phyloP scores from a whole-genome alignment of 1,284 basidiomycete species.

The Ceratorhiza oryzae-sativae region DNA sequence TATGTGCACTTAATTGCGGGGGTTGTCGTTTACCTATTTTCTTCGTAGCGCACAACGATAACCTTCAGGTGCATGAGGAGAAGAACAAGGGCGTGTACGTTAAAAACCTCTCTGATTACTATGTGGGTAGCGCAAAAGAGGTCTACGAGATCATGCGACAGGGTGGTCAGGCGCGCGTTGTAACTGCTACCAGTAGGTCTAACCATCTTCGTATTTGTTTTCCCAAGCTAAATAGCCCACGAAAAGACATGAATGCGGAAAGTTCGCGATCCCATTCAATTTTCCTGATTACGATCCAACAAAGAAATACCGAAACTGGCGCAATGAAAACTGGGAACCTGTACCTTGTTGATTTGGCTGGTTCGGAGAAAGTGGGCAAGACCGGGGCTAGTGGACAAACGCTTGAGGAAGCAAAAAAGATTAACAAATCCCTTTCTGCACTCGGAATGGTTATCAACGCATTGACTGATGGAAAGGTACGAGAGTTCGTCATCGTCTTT shows the following conservation, averaged over 20 bases:
- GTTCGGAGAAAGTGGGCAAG: slow-evolving; percentile 99
- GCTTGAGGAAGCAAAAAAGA: slow-evolving; percentile 99
- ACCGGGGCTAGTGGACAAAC: slow-evolving; percentile 99
- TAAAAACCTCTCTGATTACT: slow-evolving; percentile 97
- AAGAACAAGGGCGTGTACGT: slow-evolving; percentile 98
- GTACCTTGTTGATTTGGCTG: slow-evolving; percentile 97
- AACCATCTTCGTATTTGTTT: neutral
- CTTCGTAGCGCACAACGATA: slow-evolving; percentile 92
- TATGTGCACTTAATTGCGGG: slow-evolving; percentile 57
- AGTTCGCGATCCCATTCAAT: slow-evolving; percentile 99
- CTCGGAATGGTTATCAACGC: slow-evolving; percentile 99
- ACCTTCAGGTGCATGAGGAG: slow-evolving; percentile 98
- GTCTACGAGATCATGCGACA: slow-evolving; percentile 99
- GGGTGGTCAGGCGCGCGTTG: slow-evolving; percentile 88
- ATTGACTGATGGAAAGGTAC: slow-evolving; percentile 92
- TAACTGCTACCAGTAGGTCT: slow-evolving; percentile 90
- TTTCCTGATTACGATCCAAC: slow-evolving; percentile 97
- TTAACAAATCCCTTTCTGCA: slow-evolving; percentile 97
- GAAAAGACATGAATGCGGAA: slow-evolving; percentile 99
- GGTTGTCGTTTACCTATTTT: neutral
- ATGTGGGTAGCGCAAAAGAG: slow-evolving; percentile 94
- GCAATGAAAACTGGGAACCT: slow-evolving; percentile 96
- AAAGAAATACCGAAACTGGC: slow-evolving; percentile 95
- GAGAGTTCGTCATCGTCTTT: slow-evolving; percentile 43
- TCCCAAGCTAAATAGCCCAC: slow-evolving; percentile 13